Evolutionary conservation across 495 filamentous ascomycete species (phyloP), one percentile per base, ranked within the genome.

Genomic region (Aspergillus coremiiformis): DNA sequence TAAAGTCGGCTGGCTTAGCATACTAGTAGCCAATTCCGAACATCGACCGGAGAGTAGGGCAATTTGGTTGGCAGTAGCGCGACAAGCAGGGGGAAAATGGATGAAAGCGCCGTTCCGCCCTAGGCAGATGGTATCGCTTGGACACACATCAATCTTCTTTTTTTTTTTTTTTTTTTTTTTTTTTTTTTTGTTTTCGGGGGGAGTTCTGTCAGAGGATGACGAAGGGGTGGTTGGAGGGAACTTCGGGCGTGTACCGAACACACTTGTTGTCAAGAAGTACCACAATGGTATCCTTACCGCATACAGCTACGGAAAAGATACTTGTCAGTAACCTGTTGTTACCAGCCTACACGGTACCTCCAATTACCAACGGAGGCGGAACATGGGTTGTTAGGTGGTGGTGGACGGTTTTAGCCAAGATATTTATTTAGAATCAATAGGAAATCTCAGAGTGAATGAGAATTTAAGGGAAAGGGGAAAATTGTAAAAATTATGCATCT

Each of bases 191-290:
- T 52, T 39, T 32, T 23, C 43, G 26, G 23, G 27, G 20, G 11
- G n/a, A 54, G 49, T 56, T 51, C 23, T 20, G 21, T 43, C 46
- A 30, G 26, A 27, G 32, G 24, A 23, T 48, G 35, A 54, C 22
- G 47, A 26, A n/a, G n/a, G 43, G 41, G 52, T 58, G 54, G 53
- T 55, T 56, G 53, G 49, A 49, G 41, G 39, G 17, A 58, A 55
- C 51, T 47, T 61, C 59, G 61, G 66, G 47, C 57, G 58, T 65
- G 64, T 63, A 56, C 66, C 66, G 66, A 69, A 64, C 52, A 55
- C 59, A 55, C n/a, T n/a, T n/a, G 58, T 27, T 48, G 48, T 47
- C 53, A 33, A 48, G 52, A 55, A 54, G 56, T 63, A 54, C 54
- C 51, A 54, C 29, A 49, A 55, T 52, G 39, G 63, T 58, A 54